Conservation (phyloP, 2,329 filamentous ascomycete genomes). For the Ceratocystis papillata region DNA sequence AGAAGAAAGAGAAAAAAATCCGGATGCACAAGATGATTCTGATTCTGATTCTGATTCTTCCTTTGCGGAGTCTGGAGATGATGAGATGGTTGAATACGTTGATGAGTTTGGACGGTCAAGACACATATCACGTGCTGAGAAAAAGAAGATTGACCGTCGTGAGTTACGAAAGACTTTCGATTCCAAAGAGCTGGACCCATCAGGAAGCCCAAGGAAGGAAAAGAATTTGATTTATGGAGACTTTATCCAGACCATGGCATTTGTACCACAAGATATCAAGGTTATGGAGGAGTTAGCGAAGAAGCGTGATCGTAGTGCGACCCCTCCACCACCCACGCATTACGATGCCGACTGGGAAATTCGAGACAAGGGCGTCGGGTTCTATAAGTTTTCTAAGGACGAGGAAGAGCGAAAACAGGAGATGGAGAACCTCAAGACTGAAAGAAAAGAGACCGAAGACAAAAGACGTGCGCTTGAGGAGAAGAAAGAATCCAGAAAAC, state of each 20-base stretch:
- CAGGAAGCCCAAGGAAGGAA: neutral
- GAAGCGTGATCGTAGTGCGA: constrained; percentile 67
- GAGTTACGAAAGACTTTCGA: constrained; percentile 20
- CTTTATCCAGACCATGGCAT: constrained; percentile 71
- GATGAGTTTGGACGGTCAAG: constrained; percentile 88
- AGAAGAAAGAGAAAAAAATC: constrained; percentile 46
- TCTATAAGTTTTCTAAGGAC: constrained; percentile 79
- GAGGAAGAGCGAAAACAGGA: constrained; percentile 53
- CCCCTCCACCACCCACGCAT: constrained; percentile 68
- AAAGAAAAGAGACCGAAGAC: constrained; percentile 54
- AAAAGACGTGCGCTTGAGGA: constrained; percentile 43
- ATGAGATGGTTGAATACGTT: constrained; percentile 69
- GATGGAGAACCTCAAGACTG: constrained; percentile 62
- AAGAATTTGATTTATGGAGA: constrained; percentile 59
- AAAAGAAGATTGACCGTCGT: constrained; percentile 50
- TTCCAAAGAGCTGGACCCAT: constrained; percentile 49
- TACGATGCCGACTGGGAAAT: constrained; percentile 81
- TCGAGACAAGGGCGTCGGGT: constrained; percentile 76
- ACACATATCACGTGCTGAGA: constrained; percentile 58
- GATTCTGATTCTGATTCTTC: constrained; percentile 29
- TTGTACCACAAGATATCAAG: constrained; percentile 59
- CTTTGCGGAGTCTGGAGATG: constrained; percentile 31
- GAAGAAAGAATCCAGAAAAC: constrained; percentile 47
- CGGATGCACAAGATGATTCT: constrained; percentile 35
- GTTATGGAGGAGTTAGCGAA: constrained; percentile 69